Conservation (phyloP, 495 filamentous ascomycete species). For the Xylaria palmicola region DNA sequence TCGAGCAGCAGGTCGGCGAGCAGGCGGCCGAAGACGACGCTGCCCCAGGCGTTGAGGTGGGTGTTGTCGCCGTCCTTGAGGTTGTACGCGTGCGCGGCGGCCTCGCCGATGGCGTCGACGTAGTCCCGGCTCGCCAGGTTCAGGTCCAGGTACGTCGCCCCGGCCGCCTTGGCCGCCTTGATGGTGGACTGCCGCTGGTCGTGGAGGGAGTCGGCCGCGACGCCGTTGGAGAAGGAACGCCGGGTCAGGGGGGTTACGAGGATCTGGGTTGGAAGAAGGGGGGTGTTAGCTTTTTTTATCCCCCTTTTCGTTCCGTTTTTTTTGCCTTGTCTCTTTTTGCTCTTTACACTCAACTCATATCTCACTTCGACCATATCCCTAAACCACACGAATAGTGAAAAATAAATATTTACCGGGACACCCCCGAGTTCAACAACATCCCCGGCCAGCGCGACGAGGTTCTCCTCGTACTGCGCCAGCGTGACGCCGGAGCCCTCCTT, state of each 20-base stretch:
- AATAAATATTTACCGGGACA: slow-evolving; percentile 29
- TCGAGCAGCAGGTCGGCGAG: slow-evolving; percentile 40
- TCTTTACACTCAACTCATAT: not conserved
- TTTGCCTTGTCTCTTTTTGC: not conserved
- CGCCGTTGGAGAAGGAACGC: slow-evolving; percentile 34
- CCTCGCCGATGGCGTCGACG: slow-evolving; percentile 45
- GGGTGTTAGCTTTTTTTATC: not conserved
- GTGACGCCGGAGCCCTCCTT: slow-evolving; percentile 40
- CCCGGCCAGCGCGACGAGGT: slow-evolving; percentile 40
- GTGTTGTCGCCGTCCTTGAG: slow-evolving; percentile 40
- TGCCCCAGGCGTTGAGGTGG: slow-evolving; percentile 46
- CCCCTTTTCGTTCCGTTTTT: too few species aligned
- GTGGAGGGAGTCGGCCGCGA: slow-evolving; percentile 40
- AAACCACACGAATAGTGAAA: too few species aligned
- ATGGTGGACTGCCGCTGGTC: slow-evolving; percentile 40
- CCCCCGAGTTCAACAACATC: slow-evolving; percentile 41
- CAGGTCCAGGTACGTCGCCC: slow-evolving; percentile 39
- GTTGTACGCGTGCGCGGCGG: slow-evolving; percentile 41
- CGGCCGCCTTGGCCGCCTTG: slow-evolving; percentile 31
- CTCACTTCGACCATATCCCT: not conserved
- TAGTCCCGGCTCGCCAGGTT: slow-evolving; percentile 44
- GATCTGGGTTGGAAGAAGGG: not conserved
- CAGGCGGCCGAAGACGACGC: slow-evolving; percentile 48
- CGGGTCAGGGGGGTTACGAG: slow-evolving; percentile 46
- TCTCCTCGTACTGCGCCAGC: slow-evolving; percentile 37